Percentiles rank a stretch among this genome's conserved stretches.
These are phyloP conservation scores for Cercospora beticola DNA, from an alignment of 2,329 filamentous ascomycete genomes.

Conservation along the genomic window DNA sequence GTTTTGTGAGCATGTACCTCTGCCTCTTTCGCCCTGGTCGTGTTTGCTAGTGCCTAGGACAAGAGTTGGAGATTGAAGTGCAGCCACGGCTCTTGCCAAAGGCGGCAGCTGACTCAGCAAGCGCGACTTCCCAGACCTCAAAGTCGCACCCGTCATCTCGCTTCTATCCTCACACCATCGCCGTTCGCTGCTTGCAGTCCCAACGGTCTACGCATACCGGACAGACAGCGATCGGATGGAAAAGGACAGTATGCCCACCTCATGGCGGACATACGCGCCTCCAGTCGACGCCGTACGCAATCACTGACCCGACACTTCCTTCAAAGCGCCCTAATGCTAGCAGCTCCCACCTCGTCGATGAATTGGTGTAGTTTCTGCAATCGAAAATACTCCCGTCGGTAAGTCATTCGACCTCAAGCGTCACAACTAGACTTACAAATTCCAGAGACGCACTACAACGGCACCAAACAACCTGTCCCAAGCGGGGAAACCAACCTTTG, in stretches of 20 bases:
- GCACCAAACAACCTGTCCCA: conserved; percentile 3
- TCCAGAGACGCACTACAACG: conserved; percentile 11
- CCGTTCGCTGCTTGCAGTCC: neutral
- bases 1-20: neutral
- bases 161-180: neutral
- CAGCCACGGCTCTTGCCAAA: neutral
- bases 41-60: neutral
- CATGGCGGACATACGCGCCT: neutral
- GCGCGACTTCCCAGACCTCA: neutral
- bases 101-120: neutral
- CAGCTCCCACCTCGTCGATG: neutral
- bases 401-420: neutral
- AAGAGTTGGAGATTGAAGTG: neutral
- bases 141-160: neutral
- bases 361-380: neutral
- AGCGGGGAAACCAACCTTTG: neutral
- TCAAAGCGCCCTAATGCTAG: neutral
- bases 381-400: neutral
- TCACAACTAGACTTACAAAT: neutral
- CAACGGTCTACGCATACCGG: neutral
- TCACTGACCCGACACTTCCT: neutral
- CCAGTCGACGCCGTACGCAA: neutral
- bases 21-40: neutral
- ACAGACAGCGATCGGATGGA: neutral
- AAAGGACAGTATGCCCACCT: neutral